phyloP scores from a whole-genome alignment of 306 rosid species.

The Betula pendula region DNA sequence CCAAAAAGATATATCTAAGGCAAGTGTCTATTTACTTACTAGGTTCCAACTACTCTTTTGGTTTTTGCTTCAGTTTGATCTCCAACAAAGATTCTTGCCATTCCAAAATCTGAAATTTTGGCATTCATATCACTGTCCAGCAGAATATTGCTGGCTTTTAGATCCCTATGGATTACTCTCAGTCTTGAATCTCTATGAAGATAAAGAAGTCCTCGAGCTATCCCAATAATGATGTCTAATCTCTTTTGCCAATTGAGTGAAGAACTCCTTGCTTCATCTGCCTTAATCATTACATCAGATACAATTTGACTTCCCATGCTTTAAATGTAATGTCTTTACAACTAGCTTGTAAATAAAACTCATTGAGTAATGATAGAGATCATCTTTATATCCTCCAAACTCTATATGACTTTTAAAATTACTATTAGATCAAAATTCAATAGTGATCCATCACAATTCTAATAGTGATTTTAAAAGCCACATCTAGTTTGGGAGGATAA shows the following conservation, averaged over 20 bases:
- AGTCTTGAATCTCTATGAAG: constrained; percentile 59
- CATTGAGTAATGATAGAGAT: too few species aligned
- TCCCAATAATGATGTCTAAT: constrained; percentile 45
- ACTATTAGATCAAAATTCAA: too few species aligned
- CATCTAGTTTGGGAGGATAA: too few species aligned
- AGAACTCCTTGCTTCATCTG: constrained; percentile 48
- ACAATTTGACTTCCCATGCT: not conserved
- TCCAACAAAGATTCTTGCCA: constrained; percentile 46
- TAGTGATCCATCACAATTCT: too few species aligned
- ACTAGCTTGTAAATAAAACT: not conserved
- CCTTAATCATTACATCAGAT: constrained; percentile 17
- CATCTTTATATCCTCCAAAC: too few species aligned
- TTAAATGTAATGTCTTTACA: not conserved
- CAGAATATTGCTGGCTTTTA: constrained; percentile 44
- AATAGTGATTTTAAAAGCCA: too few species aligned
- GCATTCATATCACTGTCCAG: constrained; percentile 44
- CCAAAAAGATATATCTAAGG: not conserved
- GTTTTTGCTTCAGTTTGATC: constrained; percentile 48
- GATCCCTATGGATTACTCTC: constrained; percentile 46
- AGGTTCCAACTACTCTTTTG: constrained; percentile 46
- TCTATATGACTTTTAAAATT: too few species aligned
- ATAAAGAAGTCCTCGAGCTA: constrained; percentile 59
- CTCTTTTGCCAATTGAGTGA: constrained; percentile 46
- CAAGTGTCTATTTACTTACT: constrained; percentile 27
- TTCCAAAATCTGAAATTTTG: constrained; percentile 50